phyloP scores from a whole-genome alignment of 2,329 filamentous ascomycete genomes.

The Exophiala bonariae region DNA sequence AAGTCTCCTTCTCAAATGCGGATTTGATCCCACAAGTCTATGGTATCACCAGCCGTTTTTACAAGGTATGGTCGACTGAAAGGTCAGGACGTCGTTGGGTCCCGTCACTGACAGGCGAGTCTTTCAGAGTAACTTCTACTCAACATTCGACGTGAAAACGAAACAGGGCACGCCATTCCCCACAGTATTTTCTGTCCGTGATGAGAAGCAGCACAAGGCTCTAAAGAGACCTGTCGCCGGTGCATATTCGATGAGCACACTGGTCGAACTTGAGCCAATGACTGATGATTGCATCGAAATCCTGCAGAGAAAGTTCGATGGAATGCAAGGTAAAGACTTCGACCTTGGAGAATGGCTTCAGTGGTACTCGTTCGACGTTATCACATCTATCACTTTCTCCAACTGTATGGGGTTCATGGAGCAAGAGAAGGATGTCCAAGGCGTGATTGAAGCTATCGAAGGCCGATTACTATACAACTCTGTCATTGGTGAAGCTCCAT shows the following conservation, averaged over 20 bases:
- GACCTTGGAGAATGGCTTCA: constrained; percentile 36
- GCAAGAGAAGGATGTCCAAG: constrained; percentile 34
- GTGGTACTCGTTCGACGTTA: constrained; percentile 39
- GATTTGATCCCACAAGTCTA: constrained; percentile 25
- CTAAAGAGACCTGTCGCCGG: constrained; percentile 41
- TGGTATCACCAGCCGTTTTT: constrained; percentile 21
- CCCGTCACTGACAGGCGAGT: neutral
- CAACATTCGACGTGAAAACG: constrained; percentile 18
- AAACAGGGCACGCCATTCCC: constrained; percentile 27
- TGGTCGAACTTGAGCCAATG: constrained; percentile 41
- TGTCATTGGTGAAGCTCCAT: constrained; percentile 19
- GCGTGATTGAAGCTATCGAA: constrained; percentile 33
- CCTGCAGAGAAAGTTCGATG: constrained; percentile 18
- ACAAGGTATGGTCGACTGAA: constrained; percentile 19
- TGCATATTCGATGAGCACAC: constrained; percentile 41
- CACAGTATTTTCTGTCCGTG: constrained; percentile 40
- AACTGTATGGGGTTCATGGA: constrained; percentile 37
- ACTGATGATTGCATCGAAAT: constrained; percentile 31
- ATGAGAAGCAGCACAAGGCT: constrained; percentile 41
- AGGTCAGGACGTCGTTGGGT: neutral
- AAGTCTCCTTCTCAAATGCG: constrained; percentile 29
- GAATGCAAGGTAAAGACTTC: constrained; percentile 18
- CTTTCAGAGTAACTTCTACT: constrained; percentile 20
- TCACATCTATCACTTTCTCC: constrained; percentile 37
- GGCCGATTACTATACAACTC: constrained; percentile 19